Conservation (phyloP, 108 stramenopile genomes). For the Schizochytrium sp. region DNA sequence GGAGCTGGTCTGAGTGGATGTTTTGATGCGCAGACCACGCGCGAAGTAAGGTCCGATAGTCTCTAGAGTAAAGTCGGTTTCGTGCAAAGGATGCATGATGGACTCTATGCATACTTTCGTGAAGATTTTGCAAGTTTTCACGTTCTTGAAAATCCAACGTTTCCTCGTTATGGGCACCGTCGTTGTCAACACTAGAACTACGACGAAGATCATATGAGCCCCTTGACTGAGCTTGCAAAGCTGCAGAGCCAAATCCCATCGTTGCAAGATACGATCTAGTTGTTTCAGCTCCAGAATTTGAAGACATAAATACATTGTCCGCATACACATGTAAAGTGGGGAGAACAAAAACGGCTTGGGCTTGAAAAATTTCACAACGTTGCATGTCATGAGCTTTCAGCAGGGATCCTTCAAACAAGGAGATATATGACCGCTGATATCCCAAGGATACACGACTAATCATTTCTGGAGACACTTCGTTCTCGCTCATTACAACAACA, state of each 20-base stretch:
- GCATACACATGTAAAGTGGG: background rate
- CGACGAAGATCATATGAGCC: too few species aligned
- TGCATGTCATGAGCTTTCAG: background rate
- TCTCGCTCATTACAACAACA: slow-evolving; percentile 22
- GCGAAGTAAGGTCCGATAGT: slow-evolving; percentile 9
- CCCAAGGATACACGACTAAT: background rate
- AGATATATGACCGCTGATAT: slow-evolving; percentile 15
- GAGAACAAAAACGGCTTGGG: slow-evolving; percentile 12
- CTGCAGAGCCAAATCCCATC: background rate
- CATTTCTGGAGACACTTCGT: background rate
- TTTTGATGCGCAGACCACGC: slow-evolving; percentile 36
- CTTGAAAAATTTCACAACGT: background rate
- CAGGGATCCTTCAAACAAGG: slow-evolving; percentile 1
- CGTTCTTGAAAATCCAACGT: too few species aligned
- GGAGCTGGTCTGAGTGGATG: slow-evolving; percentile 18
- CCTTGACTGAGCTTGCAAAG: too few species aligned
- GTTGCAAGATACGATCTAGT: background rate
- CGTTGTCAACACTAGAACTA: too few species aligned
- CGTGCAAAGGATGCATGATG: background rate
- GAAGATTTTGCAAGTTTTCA: background rate
- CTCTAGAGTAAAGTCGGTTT: slow-evolving; percentile 5
- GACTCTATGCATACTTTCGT: slow-evolving; percentile 1
- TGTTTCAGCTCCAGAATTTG: background rate
- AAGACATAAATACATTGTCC: background rate
- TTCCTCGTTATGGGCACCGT: too few species aligned